Evolutionary conservation across 2,329 filamentous ascomycete genomes (phyloP), one percentile per base, ranked within the genome.

Genomic region (Paramyrothecium sp.): DNA sequence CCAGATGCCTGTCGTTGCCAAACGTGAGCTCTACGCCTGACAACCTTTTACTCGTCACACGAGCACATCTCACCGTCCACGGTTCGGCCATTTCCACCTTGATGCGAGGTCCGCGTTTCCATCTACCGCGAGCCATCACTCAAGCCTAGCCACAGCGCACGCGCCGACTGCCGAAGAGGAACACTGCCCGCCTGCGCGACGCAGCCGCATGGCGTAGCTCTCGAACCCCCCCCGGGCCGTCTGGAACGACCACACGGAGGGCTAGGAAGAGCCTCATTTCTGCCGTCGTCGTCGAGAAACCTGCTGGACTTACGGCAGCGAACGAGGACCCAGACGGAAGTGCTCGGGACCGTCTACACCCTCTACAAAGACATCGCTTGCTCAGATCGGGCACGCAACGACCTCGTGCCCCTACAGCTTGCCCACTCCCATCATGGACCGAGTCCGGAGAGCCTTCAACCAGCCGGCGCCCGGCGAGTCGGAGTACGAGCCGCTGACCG

Each of bases 401-500:
- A 44, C 38, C 7, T 44, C 13, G 5, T 16, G 13, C 38, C n/a
- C n/a, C 13, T 16, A 44, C 38, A 44, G 4, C 38, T 17, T 44
- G 5, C 13, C 38, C 38, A 7, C 38, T 54, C 22, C 48, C 50
- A 41, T 20, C 54, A 70, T 72, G 70, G 65, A 70, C 38, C 64
- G 67, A 23, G 59, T 68, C 47, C 63, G 68, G 56, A 63, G 58
- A 56, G 63, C 62, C 30, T 54, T 70, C 21, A 57, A 56, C 22
- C 65, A 57, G 49, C 53, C 58, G 26, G 65, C 63, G 3, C 58
- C 65, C 17, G 38, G 30, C 38, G 56, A 57, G 17, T 64, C 67
- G 50, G 71, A 72, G 53, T 75, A 75, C 57, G 66, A 70, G 56
- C 71, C 72, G 33, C 63, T 75, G 54, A 66, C 61, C 13, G 62